phyloP scores from a whole-genome alignment of 2,329 filamentous ascomycete genomes.

The Cephalotrichum gorgonifer region DNA sequence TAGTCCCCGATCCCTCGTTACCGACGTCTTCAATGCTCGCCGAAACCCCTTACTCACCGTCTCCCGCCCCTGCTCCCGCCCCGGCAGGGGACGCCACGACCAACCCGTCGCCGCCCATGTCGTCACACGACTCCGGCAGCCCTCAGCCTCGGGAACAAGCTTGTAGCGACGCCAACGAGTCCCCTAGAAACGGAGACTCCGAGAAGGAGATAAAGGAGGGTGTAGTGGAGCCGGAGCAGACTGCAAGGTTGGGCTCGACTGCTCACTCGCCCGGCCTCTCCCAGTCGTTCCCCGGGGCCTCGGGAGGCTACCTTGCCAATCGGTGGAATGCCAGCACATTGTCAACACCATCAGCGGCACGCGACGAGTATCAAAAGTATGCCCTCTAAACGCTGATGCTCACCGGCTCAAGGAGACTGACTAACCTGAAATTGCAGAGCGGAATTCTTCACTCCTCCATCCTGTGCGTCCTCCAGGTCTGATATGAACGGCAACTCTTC shows the following conservation, averaged over 20 bases:
- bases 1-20: slow-evolving; percentile 33
- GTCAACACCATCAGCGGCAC: slow-evolving; percentile 29
- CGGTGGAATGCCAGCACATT: slow-evolving; percentile 47
- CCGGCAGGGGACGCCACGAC: not conserved
- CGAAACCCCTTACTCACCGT: slow-evolving; percentile 14
- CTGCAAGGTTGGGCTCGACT: not conserved
- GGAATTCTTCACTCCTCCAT: slow-evolving; percentile 31
- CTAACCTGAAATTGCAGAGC: slow-evolving; percentile 17
- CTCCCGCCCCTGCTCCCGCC: slow-evolving; percentile 3
- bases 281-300: slow-evolving; percentile 30
- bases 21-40: slow-evolving; percentile 12
- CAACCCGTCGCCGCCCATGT: not conserved
- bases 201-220: not conserved
- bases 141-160: not conserved
- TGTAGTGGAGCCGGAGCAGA: not conserved
- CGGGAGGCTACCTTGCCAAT: slow-evolving; percentile 44
- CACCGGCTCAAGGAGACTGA: not conserved
- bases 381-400: not conserved
- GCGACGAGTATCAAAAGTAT: slow-evolving; percentile 1
- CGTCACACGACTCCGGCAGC: not conserved
- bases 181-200: not conserved
- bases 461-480: slow-evolving; percentile 30
- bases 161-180: not conserved
- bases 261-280: slow-evolving; percentile 17
- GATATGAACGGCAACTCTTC: slow-evolving; percentile 18